Base-by-base conservation (phyloP, 495 filamentous ascomycete genomes). In the Stereocaulon alpinum region DNA sequence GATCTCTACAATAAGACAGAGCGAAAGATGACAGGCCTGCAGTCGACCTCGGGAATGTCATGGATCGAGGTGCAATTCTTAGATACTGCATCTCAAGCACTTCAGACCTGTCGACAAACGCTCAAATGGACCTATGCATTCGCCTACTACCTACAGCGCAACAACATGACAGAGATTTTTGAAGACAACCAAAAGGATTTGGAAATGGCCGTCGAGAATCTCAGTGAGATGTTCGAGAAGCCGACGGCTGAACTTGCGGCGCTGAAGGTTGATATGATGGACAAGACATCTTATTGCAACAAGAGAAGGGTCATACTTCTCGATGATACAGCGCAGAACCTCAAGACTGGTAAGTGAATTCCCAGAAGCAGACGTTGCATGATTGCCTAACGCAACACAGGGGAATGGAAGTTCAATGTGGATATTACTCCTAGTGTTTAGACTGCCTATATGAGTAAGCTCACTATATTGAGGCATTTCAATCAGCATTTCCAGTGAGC, bases 41-140 rank as follows among this genome's bases (percentile, higher is more conserved):
- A 97, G 73, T 88, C 85, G 48, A 82, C 87, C 37, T 96, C 92
- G 0, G 89, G 89, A 59, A 90, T 98, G 82, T 95, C 90, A 0
- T 98, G 93, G 93, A 98, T 98, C 58, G 93, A 98, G 68, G 93
- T 98, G 17, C 93, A 98, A 67, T 98, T 96, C 69, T 78, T 98
- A 3, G 86, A 94, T 61, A 84, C 87, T 5, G 94, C 93, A 3
- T 96, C 92, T 4, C 89, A 95, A 70, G 88, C 91, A 9, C 80
- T 98, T 24, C 93, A 98, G 73, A 89, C 89, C 44, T 98, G 93
- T 71, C 86, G 93, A 0, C 92, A 96, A 73, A 98, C 91, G 0
- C 77, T 98, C 42, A 97, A 97, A 75, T 98, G 93, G 93, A 98
- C 93, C 0, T 98, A 98, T 68, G 94, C 93, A 0, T 98, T 98